Conservation (phyloP, 768 basidiomycete species). For the Collybia sp. region DNA sequence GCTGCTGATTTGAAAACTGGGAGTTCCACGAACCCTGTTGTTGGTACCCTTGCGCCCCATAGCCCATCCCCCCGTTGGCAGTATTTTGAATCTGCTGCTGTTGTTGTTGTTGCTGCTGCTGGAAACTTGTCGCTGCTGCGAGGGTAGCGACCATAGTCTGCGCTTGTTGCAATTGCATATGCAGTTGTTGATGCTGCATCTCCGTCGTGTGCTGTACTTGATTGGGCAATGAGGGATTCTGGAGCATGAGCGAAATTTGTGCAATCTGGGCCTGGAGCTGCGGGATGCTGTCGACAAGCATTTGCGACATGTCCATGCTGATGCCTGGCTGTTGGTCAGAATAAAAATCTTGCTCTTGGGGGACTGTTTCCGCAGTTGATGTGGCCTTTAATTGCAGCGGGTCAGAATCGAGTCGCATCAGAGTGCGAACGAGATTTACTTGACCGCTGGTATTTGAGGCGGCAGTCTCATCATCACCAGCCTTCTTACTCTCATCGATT, state of each 20-base stretch:
- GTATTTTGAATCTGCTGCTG: slow-evolving; percentile 27
- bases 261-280: slow-evolving; percentile 81
- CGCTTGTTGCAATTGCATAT: slow-evolving; percentile 76
- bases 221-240: slow-evolving; percentile 68
- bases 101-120: slow-evolving; percentile 39
- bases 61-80: slow-evolving; percentile 30
- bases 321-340: slow-evolving; percentile 65
- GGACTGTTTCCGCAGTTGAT: slow-evolving; percentile 12
- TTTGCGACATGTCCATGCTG: slow-evolving; percentile 64
- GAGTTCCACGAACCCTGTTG: slow-evolving; percentile 32
- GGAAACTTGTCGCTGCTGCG: slow-evolving; percentile 50
- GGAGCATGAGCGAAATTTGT: slow-evolving; percentile 77
- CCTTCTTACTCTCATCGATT: slow-evolving; percentile 74
- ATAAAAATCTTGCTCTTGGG: slow-evolving; percentile 60
- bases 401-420: no score
- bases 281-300: slow-evolving; percentile 70
- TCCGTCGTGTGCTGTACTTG: slow-evolving; percentile 77
- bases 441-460: slow-evolving; percentile 24
- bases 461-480: slow-evolving; percentile 38
- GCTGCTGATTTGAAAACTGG: slow-evolving; percentile 60
- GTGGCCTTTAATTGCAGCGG: slow-evolving; percentile 9
- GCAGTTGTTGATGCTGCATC: slow-evolving; percentile 77
- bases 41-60: slow-evolving; percentile 34
- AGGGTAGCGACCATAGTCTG: slow-evolving; percentile 67
- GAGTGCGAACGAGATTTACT: slow-evolving; percentile 19